Conservation (phyloP, 805 yeast species). For the Torulaspora maleeae region DNA sequence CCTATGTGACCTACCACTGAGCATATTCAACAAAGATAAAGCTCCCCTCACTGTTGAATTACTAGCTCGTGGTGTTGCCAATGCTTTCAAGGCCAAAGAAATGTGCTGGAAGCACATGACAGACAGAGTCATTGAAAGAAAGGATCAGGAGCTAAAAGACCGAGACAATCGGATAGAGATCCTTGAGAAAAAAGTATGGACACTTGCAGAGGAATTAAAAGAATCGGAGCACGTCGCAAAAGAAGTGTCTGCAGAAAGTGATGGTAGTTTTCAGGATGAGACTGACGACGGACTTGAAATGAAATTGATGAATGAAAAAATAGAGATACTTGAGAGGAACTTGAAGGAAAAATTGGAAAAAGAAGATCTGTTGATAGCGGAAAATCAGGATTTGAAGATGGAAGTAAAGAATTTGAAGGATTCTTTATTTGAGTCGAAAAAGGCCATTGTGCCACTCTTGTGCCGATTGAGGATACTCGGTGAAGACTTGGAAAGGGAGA, state of each 20-base stretch:
- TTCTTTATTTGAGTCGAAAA: background rate
- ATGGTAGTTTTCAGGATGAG: background rate
- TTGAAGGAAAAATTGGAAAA: background rate
- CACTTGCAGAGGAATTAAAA: background rate
- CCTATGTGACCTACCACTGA: constrained; percentile 1
- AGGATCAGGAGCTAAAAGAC: background rate
- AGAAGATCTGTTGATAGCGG: background rate
- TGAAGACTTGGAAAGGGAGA: background rate
- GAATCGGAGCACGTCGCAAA: background rate
- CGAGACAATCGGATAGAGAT: background rate
- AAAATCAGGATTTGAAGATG: background rate
- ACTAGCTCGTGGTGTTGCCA: constrained; percentile 1
- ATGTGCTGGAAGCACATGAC: background rate
- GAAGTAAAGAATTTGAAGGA: background rate
- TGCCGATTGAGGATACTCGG: background rate
- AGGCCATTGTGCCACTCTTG: background rate
- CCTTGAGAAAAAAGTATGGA: background rate
- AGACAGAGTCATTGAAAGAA: background rate
- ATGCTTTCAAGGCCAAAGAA: background rate
- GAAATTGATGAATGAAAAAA: background rate
- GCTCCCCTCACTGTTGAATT: background rate
- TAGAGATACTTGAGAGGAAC: background rate
- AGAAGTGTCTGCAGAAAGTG: background rate
- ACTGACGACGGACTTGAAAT: background rate
- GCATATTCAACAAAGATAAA: background rate